A percentile compares a stretch with the other conserved stretches of the same genome.
Conservation (phyloP, 352 stramenopile species). For the Phytophthora hibernalis region DNA sequence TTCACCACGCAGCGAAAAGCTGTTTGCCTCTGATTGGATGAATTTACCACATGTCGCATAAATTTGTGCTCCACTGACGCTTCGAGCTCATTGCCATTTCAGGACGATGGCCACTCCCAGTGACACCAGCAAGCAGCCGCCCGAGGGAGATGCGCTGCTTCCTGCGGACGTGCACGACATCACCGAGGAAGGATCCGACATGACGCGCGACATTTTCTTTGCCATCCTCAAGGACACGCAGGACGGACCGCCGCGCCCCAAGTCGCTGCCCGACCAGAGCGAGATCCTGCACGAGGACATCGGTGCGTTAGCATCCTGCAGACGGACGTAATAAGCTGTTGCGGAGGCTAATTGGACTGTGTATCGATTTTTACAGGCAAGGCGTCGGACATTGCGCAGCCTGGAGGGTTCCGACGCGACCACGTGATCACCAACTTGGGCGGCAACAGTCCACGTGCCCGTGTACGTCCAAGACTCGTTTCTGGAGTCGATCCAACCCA, state of each 20-base stretch:
- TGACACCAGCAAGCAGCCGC: conserved; percentile 12
- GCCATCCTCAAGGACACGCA: conserved; percentile 64
- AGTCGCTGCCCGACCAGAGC: conserved; percentile 62
- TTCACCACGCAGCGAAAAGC: conserved; percentile 21
- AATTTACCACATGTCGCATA: conserved; percentile 16
- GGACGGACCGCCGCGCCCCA: conserved; percentile 43
- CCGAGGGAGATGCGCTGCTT: conserved; percentile 33
- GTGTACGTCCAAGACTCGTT: conserved; percentile 60
- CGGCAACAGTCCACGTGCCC: conserved; percentile 43
- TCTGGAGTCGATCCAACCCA: conserved; percentile 53
- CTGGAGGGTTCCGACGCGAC: conserved; percentile 61
- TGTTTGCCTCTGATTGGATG: not conserved
- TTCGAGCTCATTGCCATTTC: conserved; percentile 21
- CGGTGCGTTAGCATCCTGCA: conserved; percentile 23
- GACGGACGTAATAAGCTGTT: no score
- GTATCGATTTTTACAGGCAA: conserved; percentile 36
- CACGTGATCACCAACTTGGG: conserved; percentile 54
- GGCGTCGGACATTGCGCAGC: conserved; percentile 61
- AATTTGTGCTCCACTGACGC: not conserved
- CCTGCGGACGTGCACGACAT: conserved; percentile 61
- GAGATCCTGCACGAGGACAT: conserved; percentile 68
- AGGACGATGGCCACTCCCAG: conserved; percentile 14
- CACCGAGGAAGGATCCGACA: conserved; percentile 63
- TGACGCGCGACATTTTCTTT: conserved; percentile 76
- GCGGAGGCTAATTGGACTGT: not conserved